Evolutionary conservation across 345 rosid species (phyloP).

Genomic region (Lenwebbia sp.): DNA sequence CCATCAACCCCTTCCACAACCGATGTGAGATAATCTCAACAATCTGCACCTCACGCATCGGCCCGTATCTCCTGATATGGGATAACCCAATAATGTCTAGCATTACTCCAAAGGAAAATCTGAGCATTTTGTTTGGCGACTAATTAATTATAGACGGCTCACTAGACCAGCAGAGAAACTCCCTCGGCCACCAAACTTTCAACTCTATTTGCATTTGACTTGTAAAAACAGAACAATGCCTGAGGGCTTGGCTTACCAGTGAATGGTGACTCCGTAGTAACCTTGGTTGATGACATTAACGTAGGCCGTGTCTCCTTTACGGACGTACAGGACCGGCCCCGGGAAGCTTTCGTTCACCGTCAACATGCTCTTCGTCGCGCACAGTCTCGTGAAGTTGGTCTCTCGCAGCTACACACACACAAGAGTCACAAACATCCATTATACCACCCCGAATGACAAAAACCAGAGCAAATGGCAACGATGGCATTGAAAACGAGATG

Average conservation of each 20-base stretch:
- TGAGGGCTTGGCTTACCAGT: constrained; percentile 9
- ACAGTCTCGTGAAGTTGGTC: constrained; percentile 11
- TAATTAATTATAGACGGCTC: neutral
- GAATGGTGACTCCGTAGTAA: constrained; percentile 14
- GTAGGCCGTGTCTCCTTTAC: constrained; percentile 13
- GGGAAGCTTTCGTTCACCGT: constrained; percentile 18
- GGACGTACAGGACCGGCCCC: constrained; percentile 11
- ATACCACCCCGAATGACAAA: neutral
- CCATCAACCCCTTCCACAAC: too few species aligned
- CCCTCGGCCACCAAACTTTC: neutral
- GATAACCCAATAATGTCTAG: neutral
- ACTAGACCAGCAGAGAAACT: neutral
- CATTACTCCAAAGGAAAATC: neutral
- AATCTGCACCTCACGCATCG: too few species aligned
- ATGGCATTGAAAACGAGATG: neutral
- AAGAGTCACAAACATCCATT: neutral
- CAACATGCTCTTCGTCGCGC: constrained; percentile 10
- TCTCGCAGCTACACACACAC: constrained; percentile 8
- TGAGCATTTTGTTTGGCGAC: neutral
- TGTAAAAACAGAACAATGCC: neutral
- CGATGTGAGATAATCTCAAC: too few species aligned
- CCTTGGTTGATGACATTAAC: constrained; percentile 20
- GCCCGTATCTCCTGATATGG: too few species aligned
- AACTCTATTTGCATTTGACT: neutral
- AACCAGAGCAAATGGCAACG: neutral